A percentile compares a stretch with the other conserved stretches of the same genome.
Evolutionary conservation across 179 eudicot species (phyloP).

Genomic region (Pouteria campechiana): DNA sequence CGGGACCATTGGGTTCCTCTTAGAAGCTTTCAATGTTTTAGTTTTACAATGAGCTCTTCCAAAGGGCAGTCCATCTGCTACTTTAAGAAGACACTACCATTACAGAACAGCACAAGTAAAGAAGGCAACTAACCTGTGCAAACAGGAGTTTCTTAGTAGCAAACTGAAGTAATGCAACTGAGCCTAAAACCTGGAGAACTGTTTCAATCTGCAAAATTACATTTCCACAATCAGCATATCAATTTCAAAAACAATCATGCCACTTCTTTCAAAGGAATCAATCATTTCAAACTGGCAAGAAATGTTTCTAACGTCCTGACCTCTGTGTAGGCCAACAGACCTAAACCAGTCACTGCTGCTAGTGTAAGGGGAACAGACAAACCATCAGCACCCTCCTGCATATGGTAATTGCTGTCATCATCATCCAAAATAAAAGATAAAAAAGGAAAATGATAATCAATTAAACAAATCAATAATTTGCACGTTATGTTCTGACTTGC

Average conservation of each 20-base stretch:
- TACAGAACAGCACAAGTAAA: not conserved
- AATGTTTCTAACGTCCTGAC: constrained; percentile 27
- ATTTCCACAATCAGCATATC: not conserved
- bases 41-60: too few relatives aligned
- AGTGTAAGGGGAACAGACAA: constrained; percentile 42
- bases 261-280: not conserved
- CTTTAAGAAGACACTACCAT: not conserved
- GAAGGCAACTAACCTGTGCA: constrained; percentile 54
- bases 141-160: constrained; percentile 79
- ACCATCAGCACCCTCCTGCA: constrained; percentile 53
- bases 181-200: constrained; percentile 73
- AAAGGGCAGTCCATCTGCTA: too few relatives aligned
- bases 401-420: too few relatives aligned
- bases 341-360: constrained; percentile 77
- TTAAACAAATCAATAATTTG: too few relatives aligned
- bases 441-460: too few relatives aligned
- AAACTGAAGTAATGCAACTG: constrained; percentile 75
- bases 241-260: not conserved
- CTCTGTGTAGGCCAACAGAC: constrained; percentile 68
- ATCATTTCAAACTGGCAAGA: too few relatives aligned
- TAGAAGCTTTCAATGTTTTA: too few relatives aligned
- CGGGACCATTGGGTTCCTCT: too few relatives aligned
- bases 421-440: too few relatives aligned
- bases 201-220: constrained; percentile 66
- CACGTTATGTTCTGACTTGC: too few relatives aligned